Conservation (phyloP, 2,329 filamentous ascomycete species). For the Nemania sp. region DNA sequence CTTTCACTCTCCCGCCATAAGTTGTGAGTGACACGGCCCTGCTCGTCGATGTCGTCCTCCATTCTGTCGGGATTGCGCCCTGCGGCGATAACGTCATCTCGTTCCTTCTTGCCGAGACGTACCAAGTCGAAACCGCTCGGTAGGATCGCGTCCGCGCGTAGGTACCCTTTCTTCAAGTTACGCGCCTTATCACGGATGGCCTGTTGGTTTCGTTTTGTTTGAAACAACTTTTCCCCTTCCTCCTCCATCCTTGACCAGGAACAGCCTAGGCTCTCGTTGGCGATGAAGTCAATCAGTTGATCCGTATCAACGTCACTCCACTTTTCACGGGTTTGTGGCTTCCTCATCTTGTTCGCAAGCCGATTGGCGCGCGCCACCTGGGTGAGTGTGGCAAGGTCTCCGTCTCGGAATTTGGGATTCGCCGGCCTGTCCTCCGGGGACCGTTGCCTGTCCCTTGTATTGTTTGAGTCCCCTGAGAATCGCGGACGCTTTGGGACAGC, state of each 20-base stretch:
- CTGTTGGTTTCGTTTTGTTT: slow-evolving; percentile 56
- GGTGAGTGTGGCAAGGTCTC: slow-evolving; percentile 29
- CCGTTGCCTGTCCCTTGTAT: neutral
- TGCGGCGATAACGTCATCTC: slow-evolving; percentile 43
- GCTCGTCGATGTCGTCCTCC: slow-evolving; percentile 51
- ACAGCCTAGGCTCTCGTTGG: slow-evolving; percentile 40
- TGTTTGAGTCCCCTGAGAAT: slow-evolving; percentile 12
- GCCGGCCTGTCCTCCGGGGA: slow-evolving; percentile 11
- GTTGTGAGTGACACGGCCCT: slow-evolving; percentile 47
- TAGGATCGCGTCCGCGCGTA: slow-evolving; percentile 50
- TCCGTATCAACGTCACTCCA: slow-evolving; percentile 52
- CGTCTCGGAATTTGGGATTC: slow-evolving; percentile 16
- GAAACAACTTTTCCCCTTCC: slow-evolving; percentile 43
- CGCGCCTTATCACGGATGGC: slow-evolving; percentile 63
- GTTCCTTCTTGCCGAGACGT: slow-evolving; percentile 56
- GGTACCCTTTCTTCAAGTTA: slow-evolving; percentile 57
- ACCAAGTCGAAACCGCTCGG: slow-evolving; percentile 57
- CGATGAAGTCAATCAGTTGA: slow-evolving; percentile 50
- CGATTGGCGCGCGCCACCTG: slow-evolving; percentile 29
- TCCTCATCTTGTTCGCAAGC: slow-evolving; percentile 21
- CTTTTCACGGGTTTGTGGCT: slow-evolving; percentile 39
- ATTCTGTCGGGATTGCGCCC: slow-evolving; percentile 56
- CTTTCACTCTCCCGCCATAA: slow-evolving; percentile 15
- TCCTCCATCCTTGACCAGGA: slow-evolving; percentile 48
- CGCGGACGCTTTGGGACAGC: slow-evolving; percentile 26